Evolutionary conservation across 2,329 filamentous ascomycete genomes (phyloP).

Genomic region (Fusarium albidum): DNA sequence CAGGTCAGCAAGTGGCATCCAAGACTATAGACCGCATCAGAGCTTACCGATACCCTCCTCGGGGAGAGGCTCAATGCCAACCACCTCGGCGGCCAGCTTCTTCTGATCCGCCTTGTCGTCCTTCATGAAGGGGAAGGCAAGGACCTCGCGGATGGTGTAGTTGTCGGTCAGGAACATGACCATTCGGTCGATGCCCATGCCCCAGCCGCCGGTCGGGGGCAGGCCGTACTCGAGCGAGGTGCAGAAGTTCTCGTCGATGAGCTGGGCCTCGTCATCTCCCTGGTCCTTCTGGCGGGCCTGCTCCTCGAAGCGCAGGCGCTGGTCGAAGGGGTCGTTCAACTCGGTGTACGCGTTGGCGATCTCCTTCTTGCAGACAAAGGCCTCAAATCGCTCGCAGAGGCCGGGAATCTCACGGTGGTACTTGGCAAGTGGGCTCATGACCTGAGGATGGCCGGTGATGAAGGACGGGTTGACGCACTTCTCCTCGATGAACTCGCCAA

Average conservation of each 20-base stretch:
- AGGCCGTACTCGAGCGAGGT: constrained; percentile 88
- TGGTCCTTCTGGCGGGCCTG: constrained; percentile 95
- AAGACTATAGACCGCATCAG: neutral
- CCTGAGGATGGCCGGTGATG: constrained; percentile 70
- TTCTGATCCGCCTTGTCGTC: constrained; percentile 65
- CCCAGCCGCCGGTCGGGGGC: constrained; percentile 95
- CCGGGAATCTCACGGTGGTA: constrained; percentile 84
- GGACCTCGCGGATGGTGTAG: constrained; percentile 92
- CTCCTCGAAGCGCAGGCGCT: constrained; percentile 85
- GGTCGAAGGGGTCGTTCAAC: constrained; percentile 91
- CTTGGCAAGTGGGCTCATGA: constrained; percentile 94
- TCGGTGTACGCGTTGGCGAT: constrained; percentile 98
- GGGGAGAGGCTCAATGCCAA: constrained; percentile 39
- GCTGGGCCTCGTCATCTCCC: constrained; percentile 96
- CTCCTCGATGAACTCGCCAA: constrained; percentile 94
- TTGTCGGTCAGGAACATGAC: constrained; percentile 97
- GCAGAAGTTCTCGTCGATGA: constrained; percentile 96
- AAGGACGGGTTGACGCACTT: constrained; percentile 87
- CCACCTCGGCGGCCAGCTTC: constrained; percentile 48
- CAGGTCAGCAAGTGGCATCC: constrained; percentile 11
- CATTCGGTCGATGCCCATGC: constrained; percentile 92
- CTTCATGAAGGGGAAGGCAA: constrained; percentile 99
- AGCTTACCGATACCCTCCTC: constrained; percentile 41
- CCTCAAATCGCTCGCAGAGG: constrained; percentile 96
- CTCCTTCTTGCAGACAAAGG: constrained; percentile 81